Evolutionary conservation across 2,329 filamentous ascomycete genomes (phyloP).

Genomic region (Lachnellula willkommii): DNA sequence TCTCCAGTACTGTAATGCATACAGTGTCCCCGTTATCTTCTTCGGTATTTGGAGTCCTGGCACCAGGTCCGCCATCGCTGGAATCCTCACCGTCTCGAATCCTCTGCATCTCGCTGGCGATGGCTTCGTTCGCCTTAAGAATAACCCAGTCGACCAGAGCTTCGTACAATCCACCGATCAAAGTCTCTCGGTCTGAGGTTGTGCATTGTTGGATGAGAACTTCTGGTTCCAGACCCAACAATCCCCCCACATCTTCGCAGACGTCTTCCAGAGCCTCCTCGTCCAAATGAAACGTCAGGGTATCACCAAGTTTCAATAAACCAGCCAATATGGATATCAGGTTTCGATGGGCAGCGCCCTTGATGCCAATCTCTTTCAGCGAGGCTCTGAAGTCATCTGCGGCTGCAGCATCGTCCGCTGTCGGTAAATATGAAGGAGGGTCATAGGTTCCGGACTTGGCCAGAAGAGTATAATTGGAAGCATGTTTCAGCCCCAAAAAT

Average conservation of each 20-base stretch:
- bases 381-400: slow-evolving; percentile 89
- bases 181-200: slow-evolving; percentile 74
- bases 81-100: slow-evolving; percentile 63
- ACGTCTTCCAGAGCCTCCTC: slow-evolving; percentile 78
- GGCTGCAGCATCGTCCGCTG: slow-evolving; percentile 84
- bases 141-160: slow-evolving; percentile 94
- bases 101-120: slow-evolving; percentile 66
- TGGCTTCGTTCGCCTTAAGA: slow-evolving; percentile 78
- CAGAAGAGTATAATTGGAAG: slow-evolving; percentile 72
- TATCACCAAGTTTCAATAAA: slow-evolving; percentile 86
- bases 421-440: slow-evolving; percentile 82
- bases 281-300: slow-evolving; percentile 77
- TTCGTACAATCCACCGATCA: slow-evolving; percentile 87
- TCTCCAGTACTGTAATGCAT: slow-evolving; percentile 79
- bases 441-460: slow-evolving; percentile 79
- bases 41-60: slow-evolving; percentile 59
- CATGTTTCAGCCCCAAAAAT: slow-evolving; percentile 73
- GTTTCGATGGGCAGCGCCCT: slow-evolving; percentile 73
- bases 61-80: slow-evolving; percentile 55
- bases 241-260: slow-evolving; percentile 81
- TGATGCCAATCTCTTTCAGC: slow-evolving; percentile 89
- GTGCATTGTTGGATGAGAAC: slow-evolving; percentile 72
- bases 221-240: slow-evolving; percentile 83
- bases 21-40: slow-evolving; percentile 79
- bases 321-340: slow-evolving; percentile 83